These are phyloP conservation scores for Teratosphaeria epicoccoides DNA, from an alignment of 2,329 filamentous ascomycete species.

Conservation along the genomic window DNA sequence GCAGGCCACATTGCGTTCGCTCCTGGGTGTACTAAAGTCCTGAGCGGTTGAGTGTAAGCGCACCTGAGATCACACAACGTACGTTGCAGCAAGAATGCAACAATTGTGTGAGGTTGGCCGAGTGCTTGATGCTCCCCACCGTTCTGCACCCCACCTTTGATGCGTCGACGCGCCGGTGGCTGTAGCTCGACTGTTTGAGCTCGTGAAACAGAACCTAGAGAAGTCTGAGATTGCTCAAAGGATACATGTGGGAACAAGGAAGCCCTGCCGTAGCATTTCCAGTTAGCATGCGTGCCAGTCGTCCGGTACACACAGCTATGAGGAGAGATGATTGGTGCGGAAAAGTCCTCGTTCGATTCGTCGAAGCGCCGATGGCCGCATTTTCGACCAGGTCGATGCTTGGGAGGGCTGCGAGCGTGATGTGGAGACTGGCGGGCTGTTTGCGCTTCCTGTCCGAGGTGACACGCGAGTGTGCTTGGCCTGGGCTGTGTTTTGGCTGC, in stretches of 20 bases:
- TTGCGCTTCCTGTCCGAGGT: too few species aligned
- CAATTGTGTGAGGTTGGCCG: too few species aligned
- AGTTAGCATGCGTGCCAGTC: too few species aligned
- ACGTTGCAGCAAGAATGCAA: too few species aligned
- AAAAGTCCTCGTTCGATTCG: not conserved
- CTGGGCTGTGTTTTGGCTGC: not conserved
- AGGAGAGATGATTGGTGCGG: not conserved
- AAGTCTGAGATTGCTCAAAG: too few species aligned
- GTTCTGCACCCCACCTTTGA: not conserved
- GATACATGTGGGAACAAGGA: too few species aligned
- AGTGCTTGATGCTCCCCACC: too few species aligned
- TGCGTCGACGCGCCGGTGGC: not conserved
- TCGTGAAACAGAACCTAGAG: not conserved
- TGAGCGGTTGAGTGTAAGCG: not conserved
- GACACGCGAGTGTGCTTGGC: too few species aligned
- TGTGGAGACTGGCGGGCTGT: not conserved
- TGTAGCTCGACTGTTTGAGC: not conserved
- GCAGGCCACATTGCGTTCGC: too few species aligned
- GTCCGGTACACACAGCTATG: not conserved
- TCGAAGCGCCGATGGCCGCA: not conserved
- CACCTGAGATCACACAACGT: too few species aligned
- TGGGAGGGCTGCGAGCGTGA: not conserved
- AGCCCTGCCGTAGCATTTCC: too few species aligned
- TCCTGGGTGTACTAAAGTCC: too few species aligned
- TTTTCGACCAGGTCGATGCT: not conserved